Conservation (phyloP, 345 rosid species). For the Psidium friedrichsthalianum region DNA sequence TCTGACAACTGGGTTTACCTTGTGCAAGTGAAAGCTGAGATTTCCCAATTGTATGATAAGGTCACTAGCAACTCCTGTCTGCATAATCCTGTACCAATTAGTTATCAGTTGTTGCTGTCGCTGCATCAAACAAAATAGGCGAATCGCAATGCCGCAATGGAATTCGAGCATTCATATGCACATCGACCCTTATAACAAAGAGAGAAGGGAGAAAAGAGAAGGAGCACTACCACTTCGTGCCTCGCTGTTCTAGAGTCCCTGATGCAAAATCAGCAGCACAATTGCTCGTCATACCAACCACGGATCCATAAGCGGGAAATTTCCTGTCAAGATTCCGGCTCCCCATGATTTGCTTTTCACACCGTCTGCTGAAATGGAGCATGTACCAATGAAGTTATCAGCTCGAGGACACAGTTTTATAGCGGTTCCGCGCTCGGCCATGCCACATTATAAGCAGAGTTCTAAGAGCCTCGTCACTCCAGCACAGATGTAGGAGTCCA, state of each 20-base stretch:
- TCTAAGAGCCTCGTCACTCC: not conserved
- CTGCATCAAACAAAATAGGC: not conserved
- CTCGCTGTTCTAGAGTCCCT: not conserved
- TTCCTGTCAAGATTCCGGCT: not conserved
- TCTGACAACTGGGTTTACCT: slow-evolving; percentile 14
- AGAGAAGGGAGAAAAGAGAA: not conserved
- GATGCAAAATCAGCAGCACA: not conserved
- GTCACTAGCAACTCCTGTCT: slow-evolving; percentile 24
- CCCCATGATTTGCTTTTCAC: not conserved
- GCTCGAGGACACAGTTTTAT: not conserved
- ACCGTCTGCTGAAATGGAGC: not conserved
- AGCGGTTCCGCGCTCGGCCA: not conserved
- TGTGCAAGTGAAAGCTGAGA: slow-evolving; percentile 42
- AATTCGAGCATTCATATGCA: not conserved
- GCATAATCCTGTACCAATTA: slow-evolving; percentile 27
- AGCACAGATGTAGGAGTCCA: not conserved
- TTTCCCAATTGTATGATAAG: slow-evolving; percentile 35
- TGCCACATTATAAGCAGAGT: not conserved
- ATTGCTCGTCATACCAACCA: not conserved
- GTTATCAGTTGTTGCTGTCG: not conserved
- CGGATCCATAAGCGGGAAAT: not conserved
- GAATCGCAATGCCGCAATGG: not conserved
- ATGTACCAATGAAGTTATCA: not conserved
- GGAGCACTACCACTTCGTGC: slow-evolving; percentile 21
- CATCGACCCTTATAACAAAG: not conserved